These are phyloP conservation scores for Talaromyces trachyspermus DNA, from an alignment of 495 filamentous ascomycete genomes.

Conservation along the genomic window DNA sequence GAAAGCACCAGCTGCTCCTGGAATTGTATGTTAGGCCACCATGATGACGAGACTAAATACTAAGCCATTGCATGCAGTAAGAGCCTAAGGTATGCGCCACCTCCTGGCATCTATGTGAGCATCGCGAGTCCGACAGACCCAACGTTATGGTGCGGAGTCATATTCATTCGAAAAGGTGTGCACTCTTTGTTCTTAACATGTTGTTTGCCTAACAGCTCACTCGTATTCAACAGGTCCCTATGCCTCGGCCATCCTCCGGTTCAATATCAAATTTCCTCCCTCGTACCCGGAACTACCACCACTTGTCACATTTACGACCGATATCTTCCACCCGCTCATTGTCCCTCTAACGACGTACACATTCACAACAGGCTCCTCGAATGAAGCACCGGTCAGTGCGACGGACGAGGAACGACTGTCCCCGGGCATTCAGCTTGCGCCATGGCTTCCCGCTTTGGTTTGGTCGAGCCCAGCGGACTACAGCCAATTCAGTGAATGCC, in stretches of 20 bases:
- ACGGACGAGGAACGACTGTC: constrained; percentile 74
- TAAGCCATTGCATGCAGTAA: constrained; percentile 43
- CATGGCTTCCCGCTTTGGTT: constrained; percentile 92
- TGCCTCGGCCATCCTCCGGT: constrained; percentile 77
- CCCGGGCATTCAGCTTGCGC: constrained; percentile 77
- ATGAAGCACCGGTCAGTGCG: constrained; percentile 65
- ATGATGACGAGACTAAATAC: background rate
- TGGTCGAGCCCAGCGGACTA: constrained; percentile 37
- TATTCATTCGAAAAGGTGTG: constrained; percentile 81
- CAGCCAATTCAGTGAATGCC: constrained; percentile 20
- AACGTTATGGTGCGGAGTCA: constrained; percentile 75
- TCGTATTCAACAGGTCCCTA: constrained; percentile 80
- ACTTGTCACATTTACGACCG: constrained; percentile 76
- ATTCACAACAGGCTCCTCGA: constrained; percentile 67
- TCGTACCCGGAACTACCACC: constrained; percentile 75
- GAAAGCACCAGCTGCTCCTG: constrained; percentile 62
- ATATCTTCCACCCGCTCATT: constrained; percentile 91
- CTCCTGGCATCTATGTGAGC: constrained; percentile 77
- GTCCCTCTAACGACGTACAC: constrained; percentile 86
- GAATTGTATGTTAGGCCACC: constrained; percentile 58
- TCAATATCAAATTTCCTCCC: constrained; percentile 79
- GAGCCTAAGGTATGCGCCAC: constrained; percentile 71
- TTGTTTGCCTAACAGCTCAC: background rate
- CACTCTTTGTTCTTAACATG: background rate
- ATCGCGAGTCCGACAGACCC: constrained; percentile 68